A percentile compares a stretch with the other conserved stretches of the same genome.
phyloP scores from a whole-genome alignment of 768 basidiomycete genomes.

The Lentinus brumalis region DNA sequence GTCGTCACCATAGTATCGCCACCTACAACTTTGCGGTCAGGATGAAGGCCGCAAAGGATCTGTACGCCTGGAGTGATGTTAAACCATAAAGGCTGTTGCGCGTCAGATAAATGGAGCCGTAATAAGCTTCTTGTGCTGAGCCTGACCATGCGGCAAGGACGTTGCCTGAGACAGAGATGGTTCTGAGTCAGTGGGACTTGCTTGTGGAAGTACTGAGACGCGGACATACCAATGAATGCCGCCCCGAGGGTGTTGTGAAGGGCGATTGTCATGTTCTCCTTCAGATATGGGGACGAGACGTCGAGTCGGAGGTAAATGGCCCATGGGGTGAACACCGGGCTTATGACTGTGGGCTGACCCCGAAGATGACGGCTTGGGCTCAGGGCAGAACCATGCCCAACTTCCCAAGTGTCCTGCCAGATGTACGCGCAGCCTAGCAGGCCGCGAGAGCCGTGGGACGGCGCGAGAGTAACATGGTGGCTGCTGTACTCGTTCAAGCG shows the following conservation, averaged over 20 bases:
- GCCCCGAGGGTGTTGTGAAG: background rate
- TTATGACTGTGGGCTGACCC: no score
- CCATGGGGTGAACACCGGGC: background rate
- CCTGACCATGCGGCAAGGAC: background rate
- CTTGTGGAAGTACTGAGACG: background rate
- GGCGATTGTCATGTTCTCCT: background rate
- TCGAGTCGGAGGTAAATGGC: background rate
- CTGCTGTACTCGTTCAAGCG: no score
- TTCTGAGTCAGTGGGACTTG: background rate
- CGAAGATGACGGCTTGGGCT: no score
- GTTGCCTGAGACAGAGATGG: background rate
- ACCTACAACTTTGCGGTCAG: background rate
- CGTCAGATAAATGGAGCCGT: background rate
- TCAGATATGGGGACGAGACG: background rate
- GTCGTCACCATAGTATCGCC: conserved; percentile 1
- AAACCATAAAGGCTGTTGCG: conserved; percentile 17
- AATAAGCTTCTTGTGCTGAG: background rate
- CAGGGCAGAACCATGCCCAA: no score
- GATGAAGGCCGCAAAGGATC: conserved; percentile 1
- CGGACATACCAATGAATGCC: background rate
- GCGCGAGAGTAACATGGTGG: no score
- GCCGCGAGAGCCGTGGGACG: no score
- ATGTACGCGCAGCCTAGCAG: no score
- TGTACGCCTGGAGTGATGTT: conserved; percentile 21
- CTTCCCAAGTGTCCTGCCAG: no score